Base-by-base conservation (phyloP, 495 filamentous ascomycete species). In the Staphylotrichum longicolle region DNA sequence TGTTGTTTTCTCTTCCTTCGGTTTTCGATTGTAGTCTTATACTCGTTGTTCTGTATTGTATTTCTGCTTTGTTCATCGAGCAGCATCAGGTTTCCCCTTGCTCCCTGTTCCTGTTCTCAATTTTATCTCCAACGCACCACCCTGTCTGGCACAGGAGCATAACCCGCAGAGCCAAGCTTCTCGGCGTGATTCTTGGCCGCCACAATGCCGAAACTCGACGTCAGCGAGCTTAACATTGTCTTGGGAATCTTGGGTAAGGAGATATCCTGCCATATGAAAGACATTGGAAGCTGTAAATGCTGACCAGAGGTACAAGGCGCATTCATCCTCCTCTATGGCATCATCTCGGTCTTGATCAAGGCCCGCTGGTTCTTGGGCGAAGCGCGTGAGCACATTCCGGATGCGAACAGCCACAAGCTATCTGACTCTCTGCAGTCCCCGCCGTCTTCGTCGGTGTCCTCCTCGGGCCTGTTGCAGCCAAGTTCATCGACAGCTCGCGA, bases 331-430 rank as follows among this genome's bases (percentile, higher is more conserved):
- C 45, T 75, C 42, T 77, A 80, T 57, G 81, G 81, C 34, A 71
- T 82, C 63, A 72, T 83, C 37, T 83, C 83, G 6, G 70, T 80
- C 34, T 77, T 80, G 59, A 68, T 85, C 62, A 83, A 83, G 63
- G 76, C 75, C 32, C 69, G 65, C 61, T 84, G 81, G 81, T 83
- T 82, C 63, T 75, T 85, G 3, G 83, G 83, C 8, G 83, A 85
- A 74, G 82, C 83, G 41, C 72, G 82, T 85, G 61, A 59, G 80
- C 27, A 12, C 53, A 7, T 30, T 15, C 51, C 54, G 12, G 30
- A 20, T 35, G 9, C 7, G 54, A 32, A 20, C 42, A 12, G 0
- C 7, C 32, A 15, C 56, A 54, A 47, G n/a, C 47, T 63, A 45
- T n/a, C 11, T 61, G 15, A 30, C 46, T 30, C 8, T 48, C 12